These are phyloP conservation scores for Physcia stellaris DNA, from an alignment of 495 filamentous ascomycete species.

Conservation along the genomic window DNA sequence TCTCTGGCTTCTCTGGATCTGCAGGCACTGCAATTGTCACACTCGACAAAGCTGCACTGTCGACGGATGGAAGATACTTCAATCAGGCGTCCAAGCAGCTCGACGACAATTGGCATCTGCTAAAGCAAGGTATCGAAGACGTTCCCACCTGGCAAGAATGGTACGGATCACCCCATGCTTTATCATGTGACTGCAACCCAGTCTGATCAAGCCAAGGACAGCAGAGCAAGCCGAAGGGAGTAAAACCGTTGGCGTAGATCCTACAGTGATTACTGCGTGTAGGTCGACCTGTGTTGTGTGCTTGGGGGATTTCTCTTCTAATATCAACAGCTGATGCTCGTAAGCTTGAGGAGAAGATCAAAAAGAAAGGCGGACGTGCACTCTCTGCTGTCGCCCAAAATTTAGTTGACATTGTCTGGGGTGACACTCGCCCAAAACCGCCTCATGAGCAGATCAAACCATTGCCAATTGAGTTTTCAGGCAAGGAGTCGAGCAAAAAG, in stretches of 20 bases:
- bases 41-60: slow-evolving; percentile 70
- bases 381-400: slow-evolving; percentile 64
- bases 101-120: slow-evolving; percentile 77
- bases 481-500: slow-evolving; percentile 74
- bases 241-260: slow-evolving; percentile 85
- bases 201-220: too few relatives aligned
- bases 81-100: slow-evolving; percentile 92
- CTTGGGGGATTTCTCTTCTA: slow-evolving; percentile 11
- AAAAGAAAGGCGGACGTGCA: slow-evolving; percentile 70
- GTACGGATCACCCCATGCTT: slow-evolving; percentile 37
- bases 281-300: slow-evolving; percentile 12
- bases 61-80: slow-evolving; percentile 96
- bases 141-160: slow-evolving; percentile 98
- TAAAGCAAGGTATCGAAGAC: slow-evolving; percentile 87
- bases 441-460: slow-evolving; percentile 66
- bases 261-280: slow-evolving; percentile 71
- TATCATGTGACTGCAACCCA: too few relatives aligned
- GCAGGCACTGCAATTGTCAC: slow-evolving; percentile 88
- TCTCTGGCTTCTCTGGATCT: slow-evolving; percentile 90
- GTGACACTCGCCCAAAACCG: slow-evolving; percentile 50
- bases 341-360: slow-evolving; percentile 75
- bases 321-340: slow-evolving; percentile 50
- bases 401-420: slow-evolving; percentile 83
- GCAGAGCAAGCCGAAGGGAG: slow-evolving; percentile 71
- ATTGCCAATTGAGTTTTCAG: slow-evolving; percentile 58